phyloP scores from a whole-genome alignment of 768 basidiomycete species.

The Kwoniella mangroviensis region DNA sequence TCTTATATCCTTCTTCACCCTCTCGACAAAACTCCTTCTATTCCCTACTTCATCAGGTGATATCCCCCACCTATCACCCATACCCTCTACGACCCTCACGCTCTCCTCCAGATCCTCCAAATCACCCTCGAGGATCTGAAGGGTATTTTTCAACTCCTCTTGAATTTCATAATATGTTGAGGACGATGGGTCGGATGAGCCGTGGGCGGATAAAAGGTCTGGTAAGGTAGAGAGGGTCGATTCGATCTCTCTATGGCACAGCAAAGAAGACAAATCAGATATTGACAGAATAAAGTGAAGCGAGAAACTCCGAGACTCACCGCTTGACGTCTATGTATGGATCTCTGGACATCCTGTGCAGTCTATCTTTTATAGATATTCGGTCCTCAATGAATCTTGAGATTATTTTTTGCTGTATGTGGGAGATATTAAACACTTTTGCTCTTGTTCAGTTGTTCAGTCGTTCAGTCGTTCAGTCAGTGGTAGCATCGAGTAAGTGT shows the following conservation, averaged over 20 bases:
- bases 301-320: conserved; percentile 22
- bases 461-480: too few relatives aligned
- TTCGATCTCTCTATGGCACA: conserved; percentile 44
- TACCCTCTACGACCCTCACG: conserved; percentile 85
- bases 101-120: conserved; percentile 92
- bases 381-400: too few relatives aligned
- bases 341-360: conserved; percentile 43
- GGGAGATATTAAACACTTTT: too few relatives aligned
- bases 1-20: conserved; percentile 76
- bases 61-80: conserved; percentile 84
- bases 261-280: not conserved
- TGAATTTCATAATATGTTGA: conserved; percentile 37
- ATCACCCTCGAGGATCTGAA: conserved; percentile 80
- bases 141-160: conserved; percentile 72
- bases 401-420: too few relatives aligned
- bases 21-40: conserved; percentile 74
- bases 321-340: conserved; percentile 53
- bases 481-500: too few relatives aligned
- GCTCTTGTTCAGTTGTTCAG: too few relatives aligned
- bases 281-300: not conserved
- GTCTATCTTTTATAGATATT: not conserved
- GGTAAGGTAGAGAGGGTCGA: conserved; percentile 30
- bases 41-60: conserved; percentile 75
- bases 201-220: conserved; percentile 24
- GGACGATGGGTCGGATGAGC: conserved; percentile 18